phyloP scores from a whole-genome alignment of 2,329 filamentous ascomycete species.

The Penicillium sp. region DNA sequence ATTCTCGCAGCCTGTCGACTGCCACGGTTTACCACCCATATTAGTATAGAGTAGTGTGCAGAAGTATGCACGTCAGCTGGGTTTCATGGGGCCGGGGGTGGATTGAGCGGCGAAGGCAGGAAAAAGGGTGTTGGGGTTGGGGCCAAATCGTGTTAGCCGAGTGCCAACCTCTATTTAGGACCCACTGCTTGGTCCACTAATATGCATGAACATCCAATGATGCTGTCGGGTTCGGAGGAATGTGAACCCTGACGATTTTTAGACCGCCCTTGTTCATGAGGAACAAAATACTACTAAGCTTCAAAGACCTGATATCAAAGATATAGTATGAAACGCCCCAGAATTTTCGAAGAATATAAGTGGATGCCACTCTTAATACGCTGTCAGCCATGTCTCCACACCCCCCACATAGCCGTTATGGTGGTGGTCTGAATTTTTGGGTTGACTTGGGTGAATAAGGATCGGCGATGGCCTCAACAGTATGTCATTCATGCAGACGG shows the following conservation, averaged over 20 bases:
- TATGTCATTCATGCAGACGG: too few relatives aligned
- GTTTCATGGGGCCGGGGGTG: background rate
- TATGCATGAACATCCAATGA: background rate
- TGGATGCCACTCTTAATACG: too few relatives aligned
- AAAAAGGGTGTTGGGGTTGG: background rate
- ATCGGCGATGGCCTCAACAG: background rate
- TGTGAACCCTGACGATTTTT: background rate
- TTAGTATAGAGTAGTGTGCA: background rate
- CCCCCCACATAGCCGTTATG: too few relatives aligned
- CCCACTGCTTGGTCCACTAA: background rate
- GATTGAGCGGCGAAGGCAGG: background rate
- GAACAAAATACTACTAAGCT: too few relatives aligned
- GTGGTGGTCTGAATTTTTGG: too few relatives aligned
- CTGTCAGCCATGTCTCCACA: too few relatives aligned
- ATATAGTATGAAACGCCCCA: too few relatives aligned
- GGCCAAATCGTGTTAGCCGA: background rate
- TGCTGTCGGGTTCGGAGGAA: background rate
- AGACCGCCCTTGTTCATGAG: background rate
- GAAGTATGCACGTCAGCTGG: background rate
- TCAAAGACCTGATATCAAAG: too few relatives aligned
- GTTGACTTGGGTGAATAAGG: background rate
- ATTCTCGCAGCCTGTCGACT: conserved; percentile 3
- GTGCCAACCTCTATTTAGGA: background rate
- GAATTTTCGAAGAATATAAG: too few relatives aligned
- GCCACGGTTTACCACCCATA: conserved; percentile 6